Conservation (phyloP, 2,329 filamentous ascomycete genomes). For the Nemania diffusa region DNA sequence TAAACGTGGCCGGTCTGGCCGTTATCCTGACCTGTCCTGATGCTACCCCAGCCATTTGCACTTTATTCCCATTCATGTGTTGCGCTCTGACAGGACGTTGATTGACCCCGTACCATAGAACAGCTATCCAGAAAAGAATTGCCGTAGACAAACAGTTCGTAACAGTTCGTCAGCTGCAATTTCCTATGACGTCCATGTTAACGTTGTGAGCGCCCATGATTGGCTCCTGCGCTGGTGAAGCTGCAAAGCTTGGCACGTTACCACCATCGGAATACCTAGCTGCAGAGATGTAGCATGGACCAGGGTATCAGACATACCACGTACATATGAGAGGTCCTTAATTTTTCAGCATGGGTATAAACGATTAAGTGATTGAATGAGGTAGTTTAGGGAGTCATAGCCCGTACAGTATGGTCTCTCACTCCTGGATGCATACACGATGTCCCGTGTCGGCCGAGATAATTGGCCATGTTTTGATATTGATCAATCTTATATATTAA, state of each 20-base stretch:
- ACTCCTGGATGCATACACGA: constrained; percentile 45
- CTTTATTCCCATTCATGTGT: not conserved
- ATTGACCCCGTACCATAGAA: not conserved
- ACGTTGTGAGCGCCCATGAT: constrained; percentile 3
- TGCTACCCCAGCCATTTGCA: constrained; percentile 6
- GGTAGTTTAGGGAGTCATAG: not conserved
- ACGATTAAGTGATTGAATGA: not conserved
- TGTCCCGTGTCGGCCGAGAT: constrained; percentile 36
- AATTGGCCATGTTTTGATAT: not conserved
- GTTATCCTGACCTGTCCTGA: not conserved
- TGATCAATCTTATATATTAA: constrained; percentile 12
- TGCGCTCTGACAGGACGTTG: not conserved
- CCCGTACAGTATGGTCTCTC: constrained; percentile 27
- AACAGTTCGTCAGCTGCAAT: constrained; percentile 3
- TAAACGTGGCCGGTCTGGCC: constrained; percentile 17
- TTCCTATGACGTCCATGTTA: constrained; percentile 23
- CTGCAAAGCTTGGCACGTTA: constrained; percentile 24
- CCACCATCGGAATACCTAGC: constrained; percentile 3
- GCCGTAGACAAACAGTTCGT: not conserved
- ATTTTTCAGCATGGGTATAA: not conserved
- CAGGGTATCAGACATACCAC: constrained; percentile 8
- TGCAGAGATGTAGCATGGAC: constrained; percentile 11
- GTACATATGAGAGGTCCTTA: not conserved
- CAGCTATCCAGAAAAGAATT: not conserved
- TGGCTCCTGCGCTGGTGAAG: not conserved